Evolutionary conservation across 345 rosid species (phyloP), one percentile per base, ranked within the genome.

Genomic region (Lepidium sativum): DNA sequence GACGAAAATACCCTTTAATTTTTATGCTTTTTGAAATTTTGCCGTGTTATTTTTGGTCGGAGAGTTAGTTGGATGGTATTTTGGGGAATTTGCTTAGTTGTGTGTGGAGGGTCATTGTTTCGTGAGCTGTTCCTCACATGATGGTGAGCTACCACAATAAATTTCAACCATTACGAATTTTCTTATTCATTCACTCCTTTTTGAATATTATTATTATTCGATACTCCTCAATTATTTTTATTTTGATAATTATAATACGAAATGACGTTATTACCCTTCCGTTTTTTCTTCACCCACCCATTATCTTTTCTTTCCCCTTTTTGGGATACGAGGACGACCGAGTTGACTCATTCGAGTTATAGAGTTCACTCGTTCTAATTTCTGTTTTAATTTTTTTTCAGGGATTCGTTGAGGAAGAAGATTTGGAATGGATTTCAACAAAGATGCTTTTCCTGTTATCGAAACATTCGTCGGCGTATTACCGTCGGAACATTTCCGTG

Each of bases 341-440:
- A 52, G 65, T 63, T 29, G 61, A 45, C 68, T 42, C 31, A 45
- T 13, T n/a, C 66, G 74, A 49, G 54, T 63, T 44, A 3, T 20
- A 21, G 58, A 45, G 71, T 75, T 52, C 56, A 27, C 67, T 69
- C 70, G 27, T 9, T 14, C 42, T 57, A 45, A 59, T 38, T 17
- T 16, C 3, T 14, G 11, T 20, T 0, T 33, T 0, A 27, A 9
- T 51, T 4, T 17, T 4, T 17, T 7, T 18, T 41, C 80, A 90
- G 92, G 95, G 84, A 38, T 47, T 32, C 3, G 60, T 60, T 39
- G 79, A 18, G 4, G 95, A 90, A 74, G 97, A 90, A 59, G 97
- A 90, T 2, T 80, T 90, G 52, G 97, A 90, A 77, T 90, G 97
- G 97, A 52, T 87, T 55, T 75, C 82, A 4, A 85, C 84, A 83